Evolutionary conservation across 768 basidiomycete species (phyloP).

Genomic region (Postia placenta): DNA sequence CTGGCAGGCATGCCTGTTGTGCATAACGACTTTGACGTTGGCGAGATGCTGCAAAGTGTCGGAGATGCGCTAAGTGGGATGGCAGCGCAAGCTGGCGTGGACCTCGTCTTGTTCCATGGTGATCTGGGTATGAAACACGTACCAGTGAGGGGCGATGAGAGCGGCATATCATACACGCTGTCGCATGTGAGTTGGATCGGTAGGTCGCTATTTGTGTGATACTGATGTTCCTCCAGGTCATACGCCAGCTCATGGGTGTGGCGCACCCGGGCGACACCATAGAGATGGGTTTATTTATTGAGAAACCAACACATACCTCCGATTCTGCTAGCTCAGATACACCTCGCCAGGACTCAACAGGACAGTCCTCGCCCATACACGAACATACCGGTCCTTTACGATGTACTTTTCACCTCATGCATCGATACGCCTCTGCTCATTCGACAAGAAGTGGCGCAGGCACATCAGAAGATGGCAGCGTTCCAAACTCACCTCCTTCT

Average conservation of each 20-base stretch:
- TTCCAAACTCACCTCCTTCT: slow-evolving; percentile 4
- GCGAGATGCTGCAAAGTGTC: slow-evolving; percentile 83
- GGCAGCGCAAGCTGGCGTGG: slow-evolving; percentile 79
- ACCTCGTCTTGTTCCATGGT: slow-evolving; percentile 86
- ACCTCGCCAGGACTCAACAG: background rate
- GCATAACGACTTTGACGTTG: slow-evolving; percentile 75
- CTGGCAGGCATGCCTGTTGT: slow-evolving; percentile 1
- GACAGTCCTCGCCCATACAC: slow-evolving; percentile 12
- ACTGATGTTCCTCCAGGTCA: slow-evolving; percentile 44
- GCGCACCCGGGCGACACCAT: slow-evolving; percentile 74
- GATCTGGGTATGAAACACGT: slow-evolving; percentile 86
- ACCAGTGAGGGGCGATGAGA: slow-evolving; percentile 80
- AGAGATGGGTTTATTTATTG: slow-evolving; percentile 74
- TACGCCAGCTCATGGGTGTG: slow-evolving; percentile 74
- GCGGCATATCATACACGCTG: slow-evolving; percentile 73
- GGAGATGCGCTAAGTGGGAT: slow-evolving; percentile 84
- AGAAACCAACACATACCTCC: slow-evolving; percentile 16
- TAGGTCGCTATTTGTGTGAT: too few species aligned
- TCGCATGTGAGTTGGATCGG: slow-evolving; percentile 65
- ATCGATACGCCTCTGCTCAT: slow-evolving; percentile 33
- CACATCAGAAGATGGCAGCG: background rate
- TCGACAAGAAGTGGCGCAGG: background rate
- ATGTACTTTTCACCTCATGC: slow-evolving; percentile 55
- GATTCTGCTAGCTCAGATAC: background rate
- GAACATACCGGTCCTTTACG: slow-evolving; percentile 35